Evolutionary conservation across 352 stramenopile genomes (phyloP), one percentile per base, ranked within the genome.

Genomic region (Phytophthora melonis): DNA sequence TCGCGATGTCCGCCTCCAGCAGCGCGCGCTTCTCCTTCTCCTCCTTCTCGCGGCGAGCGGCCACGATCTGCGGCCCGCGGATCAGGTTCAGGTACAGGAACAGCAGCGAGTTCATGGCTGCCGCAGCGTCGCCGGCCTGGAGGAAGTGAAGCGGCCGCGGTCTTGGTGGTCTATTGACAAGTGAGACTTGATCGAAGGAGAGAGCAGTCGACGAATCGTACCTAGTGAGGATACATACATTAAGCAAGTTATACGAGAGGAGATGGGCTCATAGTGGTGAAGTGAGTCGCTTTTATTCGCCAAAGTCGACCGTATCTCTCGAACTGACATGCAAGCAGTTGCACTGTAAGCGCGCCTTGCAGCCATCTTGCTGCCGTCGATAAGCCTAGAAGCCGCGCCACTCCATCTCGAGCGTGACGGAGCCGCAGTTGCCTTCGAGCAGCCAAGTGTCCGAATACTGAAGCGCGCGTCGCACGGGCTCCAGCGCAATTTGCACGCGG

Each of bases 81-180:
- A 94, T 74, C 16, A 93, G 65, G 74, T 89, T 92, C 49, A 94
- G 75, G 74, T 94, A 94, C 70, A 94, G 77, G 67, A 93, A 80
- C 32, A 94, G 73, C 43, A 94, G 69, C 65, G 83, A 90, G 80
- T 94, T 94, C 88, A 94, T 94, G 23, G 58, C 45, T 49, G 14
- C 6, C 18, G 27, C 13, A 41, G 16, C 14, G 13, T 27, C 9
- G 18, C 21, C n/a, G 10, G 21, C 18, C 18, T 52, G 43, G 18
- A 21, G 43, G 43, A 52, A 19, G 43, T 5, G 34, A 52, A n/a
- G 43, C 7, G 34, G 25, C 19, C 53, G 18, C 4, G 45, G 13
- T 41, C 30, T 60, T 68, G 8, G 47, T 62, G 66, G 32, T 68
- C 63, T 72, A 63, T 69, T 77, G 70, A 68, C 57, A 77, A 77